Evolutionary conservation across 2,329 filamentous ascomycete genomes (phyloP).

Genomic region (Neospermospora avenae): DNA sequence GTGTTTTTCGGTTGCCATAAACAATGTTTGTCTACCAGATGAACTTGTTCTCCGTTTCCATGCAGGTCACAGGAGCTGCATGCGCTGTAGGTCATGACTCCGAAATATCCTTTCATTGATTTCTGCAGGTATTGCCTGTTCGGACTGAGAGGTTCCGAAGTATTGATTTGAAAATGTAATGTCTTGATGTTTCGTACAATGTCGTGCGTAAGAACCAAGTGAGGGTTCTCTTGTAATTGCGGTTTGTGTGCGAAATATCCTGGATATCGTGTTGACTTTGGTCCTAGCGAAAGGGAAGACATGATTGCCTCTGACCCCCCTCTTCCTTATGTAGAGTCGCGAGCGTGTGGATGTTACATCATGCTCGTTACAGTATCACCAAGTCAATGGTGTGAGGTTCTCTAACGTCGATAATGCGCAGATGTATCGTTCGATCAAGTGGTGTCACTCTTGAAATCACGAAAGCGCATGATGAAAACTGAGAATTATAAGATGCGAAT

Average conservation of each 20-base stretch:
- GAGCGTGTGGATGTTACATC: not conserved
- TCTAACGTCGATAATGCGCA: not conserved
- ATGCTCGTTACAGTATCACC: not conserved
- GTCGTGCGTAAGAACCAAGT: slow-evolving; percentile 17
- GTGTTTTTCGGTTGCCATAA: slow-evolving; percentile 23
- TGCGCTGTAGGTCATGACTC: slow-evolving; percentile 21
- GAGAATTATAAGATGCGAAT: not conserved
- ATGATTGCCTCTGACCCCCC: not conserved
- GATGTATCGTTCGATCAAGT: not conserved
- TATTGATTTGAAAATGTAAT: slow-evolving; percentile 15
- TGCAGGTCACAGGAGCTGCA: slow-evolving; percentile 16
- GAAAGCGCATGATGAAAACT: too few relatives aligned
- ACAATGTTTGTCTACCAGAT: slow-evolving; percentile 19
- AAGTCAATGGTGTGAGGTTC: not conserved
- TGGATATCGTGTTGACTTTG: slow-evolving; percentile 7
- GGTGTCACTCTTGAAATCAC: not conserved
- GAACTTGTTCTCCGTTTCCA: slow-evolving; percentile 25
- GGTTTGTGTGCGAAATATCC: slow-evolving; percentile 1
- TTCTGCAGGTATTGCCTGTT: slow-evolving; percentile 6
- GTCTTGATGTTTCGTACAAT: slow-evolving; percentile 20
- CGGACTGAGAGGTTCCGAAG: slow-evolving; percentile 7
- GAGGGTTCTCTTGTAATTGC: slow-evolving; percentile 8
- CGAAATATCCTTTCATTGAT: slow-evolving; percentile 25
- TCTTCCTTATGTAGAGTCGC: not conserved
- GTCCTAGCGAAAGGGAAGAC: not conserved